Base-by-base conservation (phyloP, 352 stramenopile species). In the Phytophthora sojae region DNA sequence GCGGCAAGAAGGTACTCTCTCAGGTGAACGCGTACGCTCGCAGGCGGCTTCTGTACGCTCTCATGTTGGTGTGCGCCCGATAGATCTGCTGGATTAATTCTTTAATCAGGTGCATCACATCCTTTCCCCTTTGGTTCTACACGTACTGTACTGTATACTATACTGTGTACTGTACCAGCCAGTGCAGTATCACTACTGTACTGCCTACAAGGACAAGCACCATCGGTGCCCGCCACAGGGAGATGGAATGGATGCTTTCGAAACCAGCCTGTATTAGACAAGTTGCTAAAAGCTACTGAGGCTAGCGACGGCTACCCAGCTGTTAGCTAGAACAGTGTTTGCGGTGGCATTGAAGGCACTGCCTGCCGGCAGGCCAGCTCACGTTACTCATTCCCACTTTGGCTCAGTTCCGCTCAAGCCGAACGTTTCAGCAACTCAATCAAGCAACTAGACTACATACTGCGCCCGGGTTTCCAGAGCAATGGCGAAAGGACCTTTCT, bases 401-500 rank as follows among this genome's bases (percentile, higher is more conserved):
- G 25, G 17, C 42, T 21, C 15, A 1, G 8, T 63, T 25, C 15
- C 25, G 29, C 42, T 63, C 57, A 55, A 42, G 26, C 29, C 6
- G 32, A 11, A 39, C 29, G 23, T 2, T 6, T 17, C 32, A 62
- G 3, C 39, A 35, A 35, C 39, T 44, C 52, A 15, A 14, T 23
- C 15, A 39, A 39, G 8, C 26, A 4, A 30, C 26, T 6, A 60
- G 4, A 45, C 37, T 45, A 11, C 17, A 8, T 29, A 1, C 6
- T n/a, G 35, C 7, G 35, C 39, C 21, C 52, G 7, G 12, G 32
- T 39, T 45, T 35, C 25, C 42, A 51, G 2, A 12, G 51, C 58
- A 3, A 65, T 65, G 58, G 26, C 57, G 15, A 52, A 53, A 15
- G 29, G 17, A 26, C 57, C 54, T 15, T 64, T 67, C 60, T 83